Conservation (phyloP, 441 rosid genomes). For the Monsonia emarginata region DNA sequence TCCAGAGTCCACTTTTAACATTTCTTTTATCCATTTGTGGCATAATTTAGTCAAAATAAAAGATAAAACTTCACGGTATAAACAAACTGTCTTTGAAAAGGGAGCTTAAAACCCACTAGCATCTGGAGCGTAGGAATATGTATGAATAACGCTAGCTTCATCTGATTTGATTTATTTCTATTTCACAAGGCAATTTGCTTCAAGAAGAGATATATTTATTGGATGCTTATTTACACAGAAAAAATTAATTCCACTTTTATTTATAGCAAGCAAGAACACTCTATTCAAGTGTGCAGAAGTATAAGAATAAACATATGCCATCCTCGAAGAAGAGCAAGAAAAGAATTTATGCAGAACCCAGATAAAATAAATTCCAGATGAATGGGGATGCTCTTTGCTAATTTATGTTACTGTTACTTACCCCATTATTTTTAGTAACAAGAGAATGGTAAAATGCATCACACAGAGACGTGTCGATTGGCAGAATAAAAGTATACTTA, state of each 20-base stretch:
- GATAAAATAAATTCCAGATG: not conserved
- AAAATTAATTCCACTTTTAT: no score
- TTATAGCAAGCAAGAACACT: no score
- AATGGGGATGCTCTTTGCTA: not conserved
- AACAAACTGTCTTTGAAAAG: not conserved
- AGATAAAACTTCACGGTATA: not conserved
- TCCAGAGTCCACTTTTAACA: not conserved
- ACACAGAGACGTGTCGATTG: not conserved
- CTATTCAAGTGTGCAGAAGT: no score
- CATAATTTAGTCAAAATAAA: not conserved
- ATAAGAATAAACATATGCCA: no score
- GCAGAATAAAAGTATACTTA: constrained; percentile 30
- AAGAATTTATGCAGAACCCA: no score
- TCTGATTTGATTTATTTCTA: not conserved
- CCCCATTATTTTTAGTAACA: not conserved
- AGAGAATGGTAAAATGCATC: not conserved
- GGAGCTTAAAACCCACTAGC: not conserved
- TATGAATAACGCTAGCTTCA: not conserved
- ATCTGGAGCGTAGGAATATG: not conserved
- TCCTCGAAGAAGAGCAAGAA: no score
- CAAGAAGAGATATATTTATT: no score
- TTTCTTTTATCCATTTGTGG: not conserved
- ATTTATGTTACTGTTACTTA: not conserved
- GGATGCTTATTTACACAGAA: no score
- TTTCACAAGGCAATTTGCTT: not conserved